Evolutionary conservation across 2,329 filamentous ascomycete genomes (phyloP).

Genomic region (Diaporthe sp.): DNA sequence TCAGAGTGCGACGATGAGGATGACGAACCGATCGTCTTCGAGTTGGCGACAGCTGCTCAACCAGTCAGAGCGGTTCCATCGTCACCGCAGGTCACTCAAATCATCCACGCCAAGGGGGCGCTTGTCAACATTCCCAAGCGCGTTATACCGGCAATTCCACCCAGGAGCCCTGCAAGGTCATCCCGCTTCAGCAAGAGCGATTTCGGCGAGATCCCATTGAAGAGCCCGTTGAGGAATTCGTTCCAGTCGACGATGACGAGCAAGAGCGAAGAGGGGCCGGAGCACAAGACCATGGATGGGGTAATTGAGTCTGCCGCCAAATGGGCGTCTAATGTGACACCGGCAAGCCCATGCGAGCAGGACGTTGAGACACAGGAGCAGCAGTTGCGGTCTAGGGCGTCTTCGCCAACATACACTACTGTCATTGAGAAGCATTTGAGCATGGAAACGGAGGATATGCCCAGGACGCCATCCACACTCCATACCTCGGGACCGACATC

Average conservation of each 20-base stretch:
- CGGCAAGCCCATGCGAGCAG: conserved; percentile 38
- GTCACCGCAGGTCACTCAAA: conserved; percentile 75
- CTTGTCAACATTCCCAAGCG: conserved; percentile 90
- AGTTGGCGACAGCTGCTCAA: conserved; percentile 72
- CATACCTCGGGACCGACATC: conserved; percentile 45
- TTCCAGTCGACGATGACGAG: conserved; percentile 53
- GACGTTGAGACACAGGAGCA: conserved; percentile 37
- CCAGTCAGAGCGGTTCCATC: conserved; percentile 71
- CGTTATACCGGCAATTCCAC: conserved; percentile 81
- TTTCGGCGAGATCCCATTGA: conserved; percentile 71
- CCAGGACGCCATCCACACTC: conserved; percentile 42
- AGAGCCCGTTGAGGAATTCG: conserved; percentile 66
- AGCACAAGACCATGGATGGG: conserved; percentile 35
- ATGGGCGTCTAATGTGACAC: conserved; percentile 33
- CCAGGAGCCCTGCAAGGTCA: conserved; percentile 78
- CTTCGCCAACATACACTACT: conserved; percentile 48
- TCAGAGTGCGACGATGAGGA: conserved; percentile 67
- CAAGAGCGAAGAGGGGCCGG: conserved; percentile 38
- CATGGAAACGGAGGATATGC: conserved; percentile 40
- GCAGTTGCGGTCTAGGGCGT: conserved; percentile 41
- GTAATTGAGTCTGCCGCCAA: conserved; percentile 34
- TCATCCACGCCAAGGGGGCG: conserved; percentile 80
- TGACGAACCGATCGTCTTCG: conserved; percentile 78
- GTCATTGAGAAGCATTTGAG: conserved; percentile 43
- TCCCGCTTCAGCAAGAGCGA: conserved; percentile 68